Conservation (phyloP, 306 rosid species). For the Pyrus betulifolia region DNA sequence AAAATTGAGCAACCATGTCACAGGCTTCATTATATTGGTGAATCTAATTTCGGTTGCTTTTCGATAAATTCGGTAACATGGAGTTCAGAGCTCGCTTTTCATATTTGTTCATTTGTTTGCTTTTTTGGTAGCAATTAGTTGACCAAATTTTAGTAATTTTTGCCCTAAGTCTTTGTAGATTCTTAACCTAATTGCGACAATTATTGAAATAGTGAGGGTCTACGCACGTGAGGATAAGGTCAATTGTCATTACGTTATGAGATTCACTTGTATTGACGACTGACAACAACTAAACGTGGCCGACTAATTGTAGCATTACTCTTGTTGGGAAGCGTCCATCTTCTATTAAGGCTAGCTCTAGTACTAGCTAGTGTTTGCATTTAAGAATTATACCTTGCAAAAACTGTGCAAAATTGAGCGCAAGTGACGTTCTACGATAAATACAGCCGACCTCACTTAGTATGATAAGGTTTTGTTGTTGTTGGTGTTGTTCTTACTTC, state of each 20-base stretch:
- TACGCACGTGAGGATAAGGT: not conserved
- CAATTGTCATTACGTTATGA: too few relatives aligned
- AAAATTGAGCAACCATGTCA: not conserved
- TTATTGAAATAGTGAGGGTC: not conserved
- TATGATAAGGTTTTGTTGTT: too few relatives aligned
- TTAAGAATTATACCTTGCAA: too few relatives aligned
- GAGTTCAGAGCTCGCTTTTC: not conserved
- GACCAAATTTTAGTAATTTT: not conserved
- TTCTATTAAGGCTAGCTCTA: too few relatives aligned
- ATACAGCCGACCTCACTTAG: too few relatives aligned
- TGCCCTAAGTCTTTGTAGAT: not conserved
- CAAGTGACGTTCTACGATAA: too few relatives aligned
- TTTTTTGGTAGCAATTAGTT: not conserved
- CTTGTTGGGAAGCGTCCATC: too few relatives aligned
- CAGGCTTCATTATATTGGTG: not conserved
- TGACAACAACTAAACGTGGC: too few relatives aligned
- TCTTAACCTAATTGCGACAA: not conserved
- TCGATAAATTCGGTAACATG: conserved; percentile 4
- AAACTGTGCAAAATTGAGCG: too few relatives aligned
- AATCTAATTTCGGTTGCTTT: not conserved
- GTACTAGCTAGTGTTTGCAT: not conserved
- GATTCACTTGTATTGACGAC: too few relatives aligned
- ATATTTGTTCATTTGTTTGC: not conserved
- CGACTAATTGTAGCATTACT: too few relatives aligned
- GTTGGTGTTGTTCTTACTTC: too few relatives aligned